Evolutionary conservation across 441 rosid genomes (phyloP), one percentile per base, ranked within the genome.

Genomic region (Capsella rubella): DNA sequence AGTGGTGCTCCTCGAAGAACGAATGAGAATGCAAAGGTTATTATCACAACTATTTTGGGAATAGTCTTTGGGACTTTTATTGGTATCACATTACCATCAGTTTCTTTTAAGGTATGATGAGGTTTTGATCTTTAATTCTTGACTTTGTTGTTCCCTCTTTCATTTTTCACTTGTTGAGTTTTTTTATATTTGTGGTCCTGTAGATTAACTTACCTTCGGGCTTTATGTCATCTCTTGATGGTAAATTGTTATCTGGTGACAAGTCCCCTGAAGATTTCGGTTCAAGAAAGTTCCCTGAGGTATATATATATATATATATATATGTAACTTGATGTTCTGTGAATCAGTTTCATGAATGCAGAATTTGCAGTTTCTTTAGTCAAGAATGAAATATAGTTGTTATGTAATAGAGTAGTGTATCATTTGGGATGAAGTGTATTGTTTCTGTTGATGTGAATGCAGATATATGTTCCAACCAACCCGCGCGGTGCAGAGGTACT

Each of bases 401-500:
- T 16, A 32, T 2, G 32, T 9, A 1, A 46, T 58, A 42, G 3
- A 15, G 5, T 50, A 69, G 66, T 46, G 64, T 10, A 4, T 47
- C 53, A 28, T 49, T 59, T 35, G 5, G 13, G 54, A 15, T 52
- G 21, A 61, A 52, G 29, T 55, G 56, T 34, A 43, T 64, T 42
- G 68, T 47, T 71, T 58, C 8, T 78, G 64, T n/a, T 18, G 53
- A 2, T 71, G 54, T 81, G 34, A 14, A 34, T 53, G 51, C 90
- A 95, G 99, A 87, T 95, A 82, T 81, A 85, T 78, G 96, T 84
- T 81, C 84, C 92, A 31, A 85, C 90, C 59, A 95, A 90, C 79
- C 99, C 99, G 31, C 95, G 79, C 61, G 99, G 99, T 67, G 95
- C 97, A n/a, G 97, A 92, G 81, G 71, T 76, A 70, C 84, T 95